These are phyloP conservation scores for Larix sibirica DNA, from an alignment of 83 land plant species.

Conservation along the genomic window DNA sequence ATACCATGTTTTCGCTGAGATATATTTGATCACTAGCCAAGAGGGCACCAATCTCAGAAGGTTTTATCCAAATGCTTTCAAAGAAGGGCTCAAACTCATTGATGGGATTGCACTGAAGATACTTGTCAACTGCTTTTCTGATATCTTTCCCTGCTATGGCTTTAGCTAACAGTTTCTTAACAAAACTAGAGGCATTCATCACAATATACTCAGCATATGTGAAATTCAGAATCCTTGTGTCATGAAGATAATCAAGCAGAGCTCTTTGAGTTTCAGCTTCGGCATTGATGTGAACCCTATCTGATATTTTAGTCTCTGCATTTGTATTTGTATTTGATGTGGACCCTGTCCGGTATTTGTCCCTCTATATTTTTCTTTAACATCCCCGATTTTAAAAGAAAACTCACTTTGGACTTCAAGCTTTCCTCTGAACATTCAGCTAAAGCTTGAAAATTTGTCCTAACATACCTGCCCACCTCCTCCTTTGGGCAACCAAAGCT, in stretches of 20 bases:
- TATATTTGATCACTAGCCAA: conserved; percentile 40
- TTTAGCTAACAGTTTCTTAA: conserved; percentile 26
- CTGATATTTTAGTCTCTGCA: too few relatives aligned
- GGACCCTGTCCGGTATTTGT: too few relatives aligned
- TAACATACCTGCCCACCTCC: background rate
- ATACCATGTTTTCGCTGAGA: conserved; percentile 32
- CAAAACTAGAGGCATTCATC: conserved; percentile 33
- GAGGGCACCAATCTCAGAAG: conserved; percentile 27
- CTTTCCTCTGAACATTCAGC: too few relatives aligned
- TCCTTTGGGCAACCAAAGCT: too few relatives aligned
- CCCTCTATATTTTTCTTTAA: too few relatives aligned
- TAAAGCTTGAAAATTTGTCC: too few relatives aligned
- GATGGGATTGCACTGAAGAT: conserved; percentile 49
- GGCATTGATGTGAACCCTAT: too few relatives aligned
- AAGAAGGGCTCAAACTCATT: conserved; percentile 76
- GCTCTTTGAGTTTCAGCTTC: conserved; percentile 24
- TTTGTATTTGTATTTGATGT: too few relatives aligned
- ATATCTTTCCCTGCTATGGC: background rate
- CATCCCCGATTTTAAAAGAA: too few relatives aligned
- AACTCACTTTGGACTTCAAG: too few relatives aligned
- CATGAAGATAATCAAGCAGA: conserved; percentile 40
- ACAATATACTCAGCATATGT: conserved; percentile 42
- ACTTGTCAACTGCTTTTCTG: conserved; percentile 14
- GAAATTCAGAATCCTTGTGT: conserved; percentile 26
- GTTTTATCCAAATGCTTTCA: conserved; percentile 65